These are phyloP conservation scores for Talaromyces sp. DNA, from an alignment of 2,329 filamentous ascomycete genomes.

Conservation along the genomic window DNA sequence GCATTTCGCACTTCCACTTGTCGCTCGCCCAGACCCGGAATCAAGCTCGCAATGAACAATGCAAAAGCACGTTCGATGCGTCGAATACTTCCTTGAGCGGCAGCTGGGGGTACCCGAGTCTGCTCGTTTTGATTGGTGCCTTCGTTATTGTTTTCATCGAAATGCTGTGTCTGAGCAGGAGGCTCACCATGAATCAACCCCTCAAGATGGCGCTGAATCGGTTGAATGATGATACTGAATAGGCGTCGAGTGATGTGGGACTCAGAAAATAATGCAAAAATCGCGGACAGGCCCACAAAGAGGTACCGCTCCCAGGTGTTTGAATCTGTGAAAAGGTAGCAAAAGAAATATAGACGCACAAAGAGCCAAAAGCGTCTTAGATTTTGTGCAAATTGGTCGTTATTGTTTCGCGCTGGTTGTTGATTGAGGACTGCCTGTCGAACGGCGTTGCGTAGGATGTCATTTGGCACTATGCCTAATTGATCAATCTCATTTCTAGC, in stretches of 20 bases:
- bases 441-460: slow-evolving; percentile 30
- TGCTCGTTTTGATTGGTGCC: slow-evolving; percentile 7
- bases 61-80: slow-evolving; percentile 54
- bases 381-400: slow-evolving; percentile 37
- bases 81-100: slow-evolving; percentile 34
- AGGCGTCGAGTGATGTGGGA: slow-evolving; percentile 37
- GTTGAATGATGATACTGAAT: slow-evolving; percentile 34
- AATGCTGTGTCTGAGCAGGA: slow-evolving; percentile 22
- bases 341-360: slow-evolving; percentile 55
- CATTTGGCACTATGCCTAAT: slow-evolving; percentile 20
- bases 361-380: slow-evolving; percentile 54
- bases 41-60: slow-evolving; percentile 60
- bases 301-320: slow-evolving; percentile 44
- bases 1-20: slow-evolving; percentile 56
- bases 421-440: slow-evolving; percentile 33
- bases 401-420: slow-evolving; percentile 25
- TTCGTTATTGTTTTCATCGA: background rate
- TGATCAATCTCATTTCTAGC: slow-evolving; percentile 3
- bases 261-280: slow-evolving; percentile 41
- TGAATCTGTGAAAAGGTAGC: slow-evolving; percentile 55
- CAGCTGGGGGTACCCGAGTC: background rate
- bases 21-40: slow-evolving; percentile 60
- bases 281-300: slow-evolving; percentile 36
- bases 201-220: slow-evolving; percentile 45
- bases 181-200: slow-evolving; percentile 33